These are phyloP conservation scores for Ulmus americana DNA, from an alignment of 331 rosid species.

Conservation along the genomic window DNA sequence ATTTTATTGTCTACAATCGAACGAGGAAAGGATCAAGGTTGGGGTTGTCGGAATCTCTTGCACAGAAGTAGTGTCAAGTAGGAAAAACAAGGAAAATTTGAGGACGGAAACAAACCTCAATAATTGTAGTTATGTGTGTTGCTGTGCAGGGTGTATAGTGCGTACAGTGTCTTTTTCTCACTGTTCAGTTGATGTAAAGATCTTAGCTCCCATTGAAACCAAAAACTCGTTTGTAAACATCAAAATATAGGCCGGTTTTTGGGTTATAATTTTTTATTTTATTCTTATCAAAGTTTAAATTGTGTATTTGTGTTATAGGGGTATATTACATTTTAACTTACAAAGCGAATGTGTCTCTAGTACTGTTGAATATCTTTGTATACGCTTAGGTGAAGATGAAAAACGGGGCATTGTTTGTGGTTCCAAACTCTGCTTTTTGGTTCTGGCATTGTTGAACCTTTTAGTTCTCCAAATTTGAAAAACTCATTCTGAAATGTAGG, in stretches of 20 bases:
- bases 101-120: no score
- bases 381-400: not conserved
- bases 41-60: conserved; percentile 68
- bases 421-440: not conserved
- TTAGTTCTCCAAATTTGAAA: no score
- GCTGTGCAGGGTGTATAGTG: no score
- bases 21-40: conserved; percentile 54
- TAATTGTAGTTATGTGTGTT: no score
- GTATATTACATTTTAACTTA: conserved; percentile 14
- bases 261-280: no score
- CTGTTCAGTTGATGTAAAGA: no score
- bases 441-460: conserved; percentile 1
- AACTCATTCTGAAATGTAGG: conserved; percentile 5
- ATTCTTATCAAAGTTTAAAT: no score
- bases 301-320: no score
- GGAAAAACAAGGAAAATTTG: not conserved
- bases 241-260: no score
- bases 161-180: no score
- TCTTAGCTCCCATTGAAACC: no score
- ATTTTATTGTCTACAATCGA: conserved; percentile 49
- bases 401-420: not conserved
- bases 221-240: no score
- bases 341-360: conserved; percentile 36
- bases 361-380: not conserved
- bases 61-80: conserved; percentile 53